A percentile compares a stretch with the other conserved stretches of the same genome.
These are phyloP conservation scores for Xanthoceras sorbifolium DNA, from an alignment of 345 rosid species.

Conservation along the genomic window DNA sequence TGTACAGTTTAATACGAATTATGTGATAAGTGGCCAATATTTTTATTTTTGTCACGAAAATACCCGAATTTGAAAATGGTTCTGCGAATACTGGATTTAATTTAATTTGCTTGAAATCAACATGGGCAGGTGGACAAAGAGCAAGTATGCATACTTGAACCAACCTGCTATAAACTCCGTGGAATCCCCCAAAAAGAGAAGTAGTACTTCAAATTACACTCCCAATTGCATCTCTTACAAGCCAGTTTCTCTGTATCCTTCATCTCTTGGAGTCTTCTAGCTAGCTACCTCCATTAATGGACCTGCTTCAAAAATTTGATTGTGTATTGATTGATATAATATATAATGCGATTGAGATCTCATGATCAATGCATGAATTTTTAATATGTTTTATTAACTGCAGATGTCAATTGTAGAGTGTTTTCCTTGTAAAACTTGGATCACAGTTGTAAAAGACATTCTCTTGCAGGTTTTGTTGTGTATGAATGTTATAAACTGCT, in stretches of 20 bases:
- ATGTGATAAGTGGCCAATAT: not conserved
- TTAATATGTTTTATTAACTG: not conserved
- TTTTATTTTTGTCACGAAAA: not conserved
- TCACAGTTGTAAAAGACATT: not conserved
- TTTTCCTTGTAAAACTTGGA: not conserved
- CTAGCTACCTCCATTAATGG: not conserved
- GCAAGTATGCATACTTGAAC: conserved; percentile 90
- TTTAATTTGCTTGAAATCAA: no score
- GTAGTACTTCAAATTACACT: conserved; percentile 45
- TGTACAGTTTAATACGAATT: not conserved
- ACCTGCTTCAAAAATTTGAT: not conserved
- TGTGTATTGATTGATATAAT: not conserved
- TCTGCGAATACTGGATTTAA: not conserved
- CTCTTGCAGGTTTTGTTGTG: not conserved
- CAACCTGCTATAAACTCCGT: conserved; percentile 65
- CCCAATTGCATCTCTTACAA: conserved; percentile 69
- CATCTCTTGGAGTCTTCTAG: conserved; percentile 64
- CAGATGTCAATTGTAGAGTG: not conserved
- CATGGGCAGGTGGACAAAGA: conserved; percentile 86
- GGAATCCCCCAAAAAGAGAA: conserved; percentile 48
- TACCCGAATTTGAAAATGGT: no score
- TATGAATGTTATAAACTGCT: not conserved
- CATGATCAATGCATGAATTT: not conserved
- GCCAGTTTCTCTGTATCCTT: conserved; percentile 58
- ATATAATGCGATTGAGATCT: not conserved